A percentile compares a stretch with the other conserved stretches of the same genome.
Conservation (phyloP, 331 rosid genomes). For the Pyracantha coccinea region DNA sequence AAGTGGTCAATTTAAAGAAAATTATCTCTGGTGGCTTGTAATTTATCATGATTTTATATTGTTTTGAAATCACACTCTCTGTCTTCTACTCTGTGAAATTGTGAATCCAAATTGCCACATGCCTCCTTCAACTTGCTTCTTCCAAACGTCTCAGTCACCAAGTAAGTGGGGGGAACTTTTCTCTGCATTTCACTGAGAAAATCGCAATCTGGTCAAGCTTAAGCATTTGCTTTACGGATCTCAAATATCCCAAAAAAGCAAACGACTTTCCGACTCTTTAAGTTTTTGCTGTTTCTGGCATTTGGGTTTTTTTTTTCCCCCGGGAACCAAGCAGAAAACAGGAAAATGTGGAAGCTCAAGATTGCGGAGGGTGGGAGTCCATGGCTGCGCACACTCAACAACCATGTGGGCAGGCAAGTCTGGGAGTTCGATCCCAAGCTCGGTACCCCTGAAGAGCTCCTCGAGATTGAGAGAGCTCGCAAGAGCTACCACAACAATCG, state of each 20-base stretch:
- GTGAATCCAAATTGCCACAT: background rate
- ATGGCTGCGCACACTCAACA: conserved; percentile 56
- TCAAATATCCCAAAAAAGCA: too few relatives aligned
- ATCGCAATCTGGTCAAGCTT: too few relatives aligned
- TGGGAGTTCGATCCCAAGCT: conserved; percentile 77
- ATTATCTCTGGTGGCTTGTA: background rate
- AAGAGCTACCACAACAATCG: conserved; percentile 35
- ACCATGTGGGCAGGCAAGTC: conserved; percentile 58
- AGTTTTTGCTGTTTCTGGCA: background rate
- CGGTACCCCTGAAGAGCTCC: conserved; percentile 43
- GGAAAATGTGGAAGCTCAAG: conserved; percentile 84
- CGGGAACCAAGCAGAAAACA: background rate
- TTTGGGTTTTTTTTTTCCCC: background rate
- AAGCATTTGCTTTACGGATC: too few relatives aligned
- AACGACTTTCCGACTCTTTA: background rate
- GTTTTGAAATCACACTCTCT: background rate
- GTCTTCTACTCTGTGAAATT: background rate
- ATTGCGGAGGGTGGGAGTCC: conserved; percentile 65
- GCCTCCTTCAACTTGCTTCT: background rate
- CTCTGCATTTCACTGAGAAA: background rate
- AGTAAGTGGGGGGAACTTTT: background rate
- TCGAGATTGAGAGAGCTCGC: conserved; percentile 42
- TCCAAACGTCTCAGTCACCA: background rate
- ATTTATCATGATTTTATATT: background rate
- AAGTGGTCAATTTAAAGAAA: background rate